Conservation (phyloP, 2,329 filamentous ascomycete genomes). For the Cladosporium sphaerospermum region DNA sequence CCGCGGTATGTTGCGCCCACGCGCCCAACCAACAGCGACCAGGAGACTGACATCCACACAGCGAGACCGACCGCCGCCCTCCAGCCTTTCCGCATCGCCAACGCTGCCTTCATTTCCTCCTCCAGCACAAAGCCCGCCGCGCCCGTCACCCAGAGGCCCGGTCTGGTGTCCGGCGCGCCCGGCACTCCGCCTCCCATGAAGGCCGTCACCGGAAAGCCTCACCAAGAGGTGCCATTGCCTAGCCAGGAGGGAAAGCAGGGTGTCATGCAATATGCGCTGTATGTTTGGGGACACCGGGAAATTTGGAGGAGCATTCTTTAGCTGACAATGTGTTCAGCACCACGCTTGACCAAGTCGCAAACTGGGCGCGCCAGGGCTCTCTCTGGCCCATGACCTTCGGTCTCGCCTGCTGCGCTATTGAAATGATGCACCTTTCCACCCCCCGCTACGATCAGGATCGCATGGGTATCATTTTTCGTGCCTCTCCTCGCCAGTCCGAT, state of each 20-base stretch:
- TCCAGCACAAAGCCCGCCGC: constrained; percentile 59
- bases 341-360: constrained; percentile 70
- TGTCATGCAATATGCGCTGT: constrained; percentile 79
- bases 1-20: constrained; percentile 41
- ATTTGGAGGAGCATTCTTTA: neutral
- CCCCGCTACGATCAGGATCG: constrained; percentile 87
- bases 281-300: constrained; percentile 38
- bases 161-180: constrained; percentile 49
- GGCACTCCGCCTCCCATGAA: constrained; percentile 48
- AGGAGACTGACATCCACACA: constrained; percentile 34
- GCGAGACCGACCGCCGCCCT: constrained; percentile 61
- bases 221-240: constrained; percentile 64
- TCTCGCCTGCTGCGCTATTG: constrained; percentile 80
- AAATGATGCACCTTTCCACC: constrained; percentile 89
- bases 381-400: constrained; percentile 88
- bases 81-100: constrained; percentile 55
- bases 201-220: constrained; percentile 44
- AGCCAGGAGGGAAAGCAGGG: constrained; percentile 77
- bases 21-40: constrained; percentile 7
- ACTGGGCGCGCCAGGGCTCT: constrained; percentile 79
- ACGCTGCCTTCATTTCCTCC: constrained; percentile 58
- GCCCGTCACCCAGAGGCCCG: constrained; percentile 46
- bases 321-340: constrained; percentile 47
- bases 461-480: constrained; percentile 83
- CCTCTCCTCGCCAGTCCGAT: constrained; percentile 79